Conservation (phyloP, 2,329 filamentous ascomycete species). For the Knufia petricola region DNA sequence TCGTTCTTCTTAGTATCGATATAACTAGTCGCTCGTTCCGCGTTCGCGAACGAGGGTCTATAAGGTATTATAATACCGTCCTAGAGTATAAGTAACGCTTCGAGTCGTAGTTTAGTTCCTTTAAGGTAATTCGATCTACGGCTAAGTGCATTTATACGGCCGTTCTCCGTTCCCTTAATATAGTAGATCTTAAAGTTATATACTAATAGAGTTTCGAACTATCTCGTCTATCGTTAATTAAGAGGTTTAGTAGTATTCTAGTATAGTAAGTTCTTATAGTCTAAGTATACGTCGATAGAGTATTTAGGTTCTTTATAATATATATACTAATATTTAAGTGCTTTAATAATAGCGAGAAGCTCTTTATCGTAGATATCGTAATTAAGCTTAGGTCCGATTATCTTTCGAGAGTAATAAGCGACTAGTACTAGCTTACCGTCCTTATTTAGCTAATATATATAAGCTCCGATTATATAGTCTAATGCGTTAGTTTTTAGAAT, state of each 20-base stretch:
- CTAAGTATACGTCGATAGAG: constrained; percentile 11
- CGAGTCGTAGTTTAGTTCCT: background rate
- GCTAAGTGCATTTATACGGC: constrained; percentile 14
- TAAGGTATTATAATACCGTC: constrained; percentile 3
- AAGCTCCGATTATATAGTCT: constrained; percentile 5
- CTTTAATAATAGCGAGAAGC: constrained; percentile 15
- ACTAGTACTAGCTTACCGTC: constrained; percentile 8
- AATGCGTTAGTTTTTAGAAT: constrained; percentile 12
- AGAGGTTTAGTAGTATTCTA: constrained; percentile 13
- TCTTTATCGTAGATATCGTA: constrained; percentile 20
- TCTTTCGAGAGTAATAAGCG: constrained; percentile 16
- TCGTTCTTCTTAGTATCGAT: constrained; percentile 1
- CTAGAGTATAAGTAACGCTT: background rate
- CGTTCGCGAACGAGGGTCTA: background rate
- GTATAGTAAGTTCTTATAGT: constrained; percentile 16
- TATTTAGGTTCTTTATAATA: constrained; percentile 13
- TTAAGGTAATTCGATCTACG: constrained; percentile 10
- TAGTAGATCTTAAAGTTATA: constrained; percentile 16
- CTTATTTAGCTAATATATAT: constrained; percentile 9
- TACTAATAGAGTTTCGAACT: constrained; percentile 9
- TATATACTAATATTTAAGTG: constrained; percentile 13
- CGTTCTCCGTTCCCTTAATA: constrained; percentile 11
- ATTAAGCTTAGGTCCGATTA: constrained; percentile 13
- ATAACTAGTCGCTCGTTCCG: background rate
- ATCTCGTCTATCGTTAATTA: constrained; percentile 11